Evolutionary conservation across 1,284 basidiomycete genomes (phyloP), one percentile per base, ranked within the genome.

Genomic region (Pyrrhoderma noxium): DNA sequence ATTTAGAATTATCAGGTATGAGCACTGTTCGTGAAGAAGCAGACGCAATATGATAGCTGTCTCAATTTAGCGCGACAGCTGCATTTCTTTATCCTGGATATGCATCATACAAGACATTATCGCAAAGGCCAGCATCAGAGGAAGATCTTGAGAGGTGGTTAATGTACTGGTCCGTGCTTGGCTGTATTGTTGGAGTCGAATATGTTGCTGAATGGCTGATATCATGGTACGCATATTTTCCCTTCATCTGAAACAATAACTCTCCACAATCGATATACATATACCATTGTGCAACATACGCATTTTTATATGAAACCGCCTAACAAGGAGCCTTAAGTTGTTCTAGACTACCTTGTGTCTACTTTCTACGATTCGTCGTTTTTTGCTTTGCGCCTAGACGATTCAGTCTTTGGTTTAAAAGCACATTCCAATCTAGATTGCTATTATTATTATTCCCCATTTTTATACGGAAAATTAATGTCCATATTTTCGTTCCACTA

Each of bases 81-180:
- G 85, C 82, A 25, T 89, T 88, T 63, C 72, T 92, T 34, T 92
- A 92, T 63, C 89, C 89, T 0, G 82, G 82, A 16, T 92, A 92
- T 67, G 85, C 87, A 36, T 90, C 88, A 21, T 93, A 89, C 71
- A 93, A 93, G 71, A 79, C 81, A 0, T 74, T 91, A 34, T 85
- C 83, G 43, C 83, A 85, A 61, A 74, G 88, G 41, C 86, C 88
- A 35, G 85, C 85, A 0, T 81, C 84, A 3, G 84, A 89, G 59
- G 80, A 75, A 42, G 85, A 89, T 25, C 72, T 92, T 4, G 89
- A 92, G 63, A 70, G 85, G 68, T 91, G 89, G 89, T 71, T 91
- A 47, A 92, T 90, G 88, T 93, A 91, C 61, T 92, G 89, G 89
- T 84, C 81, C 27, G 88, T 92, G 0, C 76, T 92, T 9, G 89